Evolutionary conservation across 148 eudicot genomes (phyloP).

Genomic region (Cornus controversa): DNA sequence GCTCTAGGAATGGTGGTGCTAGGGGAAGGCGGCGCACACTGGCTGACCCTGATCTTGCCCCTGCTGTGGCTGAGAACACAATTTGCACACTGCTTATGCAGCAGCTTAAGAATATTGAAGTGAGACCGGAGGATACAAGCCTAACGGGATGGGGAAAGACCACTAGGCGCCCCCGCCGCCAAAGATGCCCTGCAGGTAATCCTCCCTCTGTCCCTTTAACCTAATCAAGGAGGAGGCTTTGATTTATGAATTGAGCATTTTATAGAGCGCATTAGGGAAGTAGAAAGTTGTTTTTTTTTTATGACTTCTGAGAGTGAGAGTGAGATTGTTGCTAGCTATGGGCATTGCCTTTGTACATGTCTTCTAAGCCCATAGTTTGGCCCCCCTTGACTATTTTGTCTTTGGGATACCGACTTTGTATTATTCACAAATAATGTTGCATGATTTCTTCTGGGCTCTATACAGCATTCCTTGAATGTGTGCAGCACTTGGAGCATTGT

Average conservation of each 20-base stretch:
- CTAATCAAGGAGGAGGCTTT: slow-evolving; percentile 32
- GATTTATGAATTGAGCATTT: slow-evolving; percentile 22
- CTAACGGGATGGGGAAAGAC: slow-evolving; percentile 94
- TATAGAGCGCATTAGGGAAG: slow-evolving; percentile 19
- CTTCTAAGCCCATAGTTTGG: slow-evolving; percentile 33
- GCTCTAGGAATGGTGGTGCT: slow-evolving; percentile 46
- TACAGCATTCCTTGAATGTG: neutral
- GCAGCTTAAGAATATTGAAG: slow-evolving; percentile 42
- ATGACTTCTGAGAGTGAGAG: slow-evolving; percentile 24
- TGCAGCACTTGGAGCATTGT: neutral
- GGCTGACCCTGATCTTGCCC: slow-evolving; percentile 21
- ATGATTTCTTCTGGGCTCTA: slow-evolving; percentile 25
- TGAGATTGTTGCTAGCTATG: neutral
- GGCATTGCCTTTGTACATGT: slow-evolving; percentile 57
- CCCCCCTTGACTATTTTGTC: slow-evolving; percentile 21
- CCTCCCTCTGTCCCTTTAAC: slow-evolving; percentile 46
- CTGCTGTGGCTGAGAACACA: slow-evolving; percentile 12
- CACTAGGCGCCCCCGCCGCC: slow-evolving; percentile 81
- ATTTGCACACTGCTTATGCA: slow-evolving; percentile 36
- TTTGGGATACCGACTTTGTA: slow-evolving; percentile 27
- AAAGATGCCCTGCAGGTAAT: slow-evolving; percentile 70
- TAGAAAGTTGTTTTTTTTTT: neutral
- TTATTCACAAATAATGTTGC: slow-evolving; percentile 45
- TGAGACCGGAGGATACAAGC: slow-evolving; percentile 61
- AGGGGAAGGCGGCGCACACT: slow-evolving; percentile 60